phyloP scores from a whole-genome alignment of 345 rosid genomes.

The Stellera chamaejasme region DNA sequence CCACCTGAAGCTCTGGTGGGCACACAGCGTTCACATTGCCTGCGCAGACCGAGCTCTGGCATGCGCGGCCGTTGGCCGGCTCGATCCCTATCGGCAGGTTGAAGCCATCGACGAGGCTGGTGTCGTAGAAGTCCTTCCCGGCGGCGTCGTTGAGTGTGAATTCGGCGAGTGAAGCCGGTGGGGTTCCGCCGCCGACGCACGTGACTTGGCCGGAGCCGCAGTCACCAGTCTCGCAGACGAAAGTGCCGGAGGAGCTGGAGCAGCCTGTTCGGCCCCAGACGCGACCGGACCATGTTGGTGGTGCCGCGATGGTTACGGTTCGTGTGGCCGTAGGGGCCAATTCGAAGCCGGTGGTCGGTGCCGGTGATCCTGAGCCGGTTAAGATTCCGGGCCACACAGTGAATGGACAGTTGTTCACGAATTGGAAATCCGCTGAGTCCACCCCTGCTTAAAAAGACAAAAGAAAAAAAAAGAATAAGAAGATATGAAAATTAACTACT shows the following conservation, averaged over 20 bases:
- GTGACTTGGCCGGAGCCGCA: constrained; percentile 32
- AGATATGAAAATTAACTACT: too few relatives aligned
- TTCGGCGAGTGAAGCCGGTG: constrained; percentile 39
- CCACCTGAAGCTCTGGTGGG: constrained; percentile 28
- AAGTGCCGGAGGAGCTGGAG: constrained; percentile 20
- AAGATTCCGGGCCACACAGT: constrained; percentile 41
- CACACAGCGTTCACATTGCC: constrained; percentile 32
- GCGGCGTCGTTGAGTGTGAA: constrained; percentile 14
- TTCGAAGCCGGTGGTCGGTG: constrained; percentile 38
- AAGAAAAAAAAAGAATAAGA: not conserved
- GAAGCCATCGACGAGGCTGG: constrained; percentile 17
- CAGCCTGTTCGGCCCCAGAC: constrained; percentile 45
- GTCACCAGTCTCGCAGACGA: constrained; percentile 37
- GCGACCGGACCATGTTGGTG: constrained; percentile 30
- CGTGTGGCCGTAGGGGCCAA: constrained; percentile 21
- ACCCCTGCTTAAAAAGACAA: constrained; percentile 1
- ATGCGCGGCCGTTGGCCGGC: constrained; percentile 4
- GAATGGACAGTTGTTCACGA: constrained; percentile 37
- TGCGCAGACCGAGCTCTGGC: constrained; percentile 13
- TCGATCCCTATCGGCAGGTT: constrained; percentile 14
- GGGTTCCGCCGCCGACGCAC: constrained; percentile 28
- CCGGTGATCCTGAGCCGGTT: constrained; percentile 2
- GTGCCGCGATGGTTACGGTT: constrained; percentile 3
- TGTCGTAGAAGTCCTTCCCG: constrained; percentile 33
- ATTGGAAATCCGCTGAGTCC: constrained; percentile 21